Evolutionary conservation across 2,329 filamentous ascomycete genomes (phyloP).

Genomic region (Pseudogymnoascus sp.): DNA sequence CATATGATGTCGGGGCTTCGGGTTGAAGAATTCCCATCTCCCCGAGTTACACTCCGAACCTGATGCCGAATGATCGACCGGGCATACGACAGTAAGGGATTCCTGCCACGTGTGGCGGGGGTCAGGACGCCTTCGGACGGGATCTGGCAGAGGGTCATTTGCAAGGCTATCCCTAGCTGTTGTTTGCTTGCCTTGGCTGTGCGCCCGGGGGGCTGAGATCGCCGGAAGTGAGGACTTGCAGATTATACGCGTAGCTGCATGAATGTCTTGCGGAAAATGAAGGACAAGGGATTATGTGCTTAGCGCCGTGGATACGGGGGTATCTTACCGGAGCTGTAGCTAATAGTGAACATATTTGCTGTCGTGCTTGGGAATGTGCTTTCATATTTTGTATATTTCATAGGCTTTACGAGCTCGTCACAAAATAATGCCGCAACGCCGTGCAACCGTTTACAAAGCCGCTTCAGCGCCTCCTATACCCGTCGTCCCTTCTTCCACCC

Average conservation of each 20-base stretch:
- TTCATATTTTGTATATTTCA: not conserved
- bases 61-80: not conserved
- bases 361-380: not conserved
- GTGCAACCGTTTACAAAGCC: not conserved
- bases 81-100: not conserved
- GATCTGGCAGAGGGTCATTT: conserved; percentile 2
- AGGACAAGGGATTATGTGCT: not conserved
- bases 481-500: conserved; percentile 17
- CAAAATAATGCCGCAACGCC: not conserved
- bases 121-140: not conserved
- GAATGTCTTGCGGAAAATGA: not conserved
- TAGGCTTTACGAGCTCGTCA: not conserved
- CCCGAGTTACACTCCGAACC: not conserved
- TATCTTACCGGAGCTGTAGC: not conserved
- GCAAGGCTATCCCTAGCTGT: not conserved
- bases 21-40: not conserved
- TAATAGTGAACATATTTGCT: not conserved
- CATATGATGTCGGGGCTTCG: conserved; percentile 11
- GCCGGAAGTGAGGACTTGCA: not conserved
- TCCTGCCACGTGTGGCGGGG: not conserved
- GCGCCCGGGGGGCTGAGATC: not conserved
- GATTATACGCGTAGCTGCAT: not conserved
- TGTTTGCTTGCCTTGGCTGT: not conserved
- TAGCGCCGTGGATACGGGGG: not conserved
- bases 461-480: conserved; percentile 16